Conservation (phyloP, 345 rosid genomes). For the Ricinus communis region DNA sequence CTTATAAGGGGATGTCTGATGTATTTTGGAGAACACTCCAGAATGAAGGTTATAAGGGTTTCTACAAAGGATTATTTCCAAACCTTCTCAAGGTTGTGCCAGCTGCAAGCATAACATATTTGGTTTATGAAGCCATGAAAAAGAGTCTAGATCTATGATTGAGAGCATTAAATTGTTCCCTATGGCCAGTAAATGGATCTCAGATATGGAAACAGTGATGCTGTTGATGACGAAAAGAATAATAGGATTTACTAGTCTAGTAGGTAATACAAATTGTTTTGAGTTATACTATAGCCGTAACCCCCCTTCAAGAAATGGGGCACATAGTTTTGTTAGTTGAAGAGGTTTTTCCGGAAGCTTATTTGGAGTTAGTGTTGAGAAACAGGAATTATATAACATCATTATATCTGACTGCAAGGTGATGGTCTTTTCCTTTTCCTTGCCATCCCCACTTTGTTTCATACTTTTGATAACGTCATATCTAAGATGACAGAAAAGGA, state of each 20-base stretch:
- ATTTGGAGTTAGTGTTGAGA: constrained; percentile 23
- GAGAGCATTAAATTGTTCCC: constrained; percentile 3
- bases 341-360: constrained; percentile 33
- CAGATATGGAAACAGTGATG: neutral
- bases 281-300: constrained; percentile 30
- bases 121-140: constrained; percentile 82
- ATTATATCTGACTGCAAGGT: constrained; percentile 18
- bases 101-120: constrained; percentile 51
- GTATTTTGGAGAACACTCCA: constrained; percentile 67
- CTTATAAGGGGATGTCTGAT: constrained; percentile 71
- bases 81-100: constrained; percentile 71
- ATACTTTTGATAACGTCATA: neutral
- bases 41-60: constrained; percentile 70
- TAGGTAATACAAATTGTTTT: constrained; percentile 35
- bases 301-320: constrained; percentile 32
- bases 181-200: constrained; percentile 7
- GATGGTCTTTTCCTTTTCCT: constrained; percentile 2
- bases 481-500: neutral
- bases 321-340: constrained; percentile 33
- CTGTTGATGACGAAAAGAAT: constrained; percentile 28
- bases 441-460: neutral
- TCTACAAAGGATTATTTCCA: constrained; percentile 84
- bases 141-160: constrained; percentile 71
- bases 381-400: constrained; percentile 6
- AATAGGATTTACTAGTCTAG: constrained; percentile 23